phyloP scores from a whole-genome alignment of 345 rosid species.

The Passiflora organensis region DNA sequence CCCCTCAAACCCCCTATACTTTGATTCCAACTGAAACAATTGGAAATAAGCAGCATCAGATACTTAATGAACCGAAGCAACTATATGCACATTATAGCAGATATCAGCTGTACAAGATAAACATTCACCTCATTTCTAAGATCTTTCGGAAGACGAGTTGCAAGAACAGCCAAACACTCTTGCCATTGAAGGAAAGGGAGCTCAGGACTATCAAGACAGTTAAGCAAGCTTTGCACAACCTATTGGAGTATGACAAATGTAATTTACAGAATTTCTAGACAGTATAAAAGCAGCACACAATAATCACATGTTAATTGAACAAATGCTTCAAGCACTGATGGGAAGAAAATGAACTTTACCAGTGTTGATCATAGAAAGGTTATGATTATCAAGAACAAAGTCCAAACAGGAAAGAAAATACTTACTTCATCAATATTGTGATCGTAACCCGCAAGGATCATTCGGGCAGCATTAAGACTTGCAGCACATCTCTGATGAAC shows the following conservation, averaged over 20 bases:
- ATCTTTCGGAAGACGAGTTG: constrained; percentile 88
- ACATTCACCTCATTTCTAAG: constrained; percentile 67
- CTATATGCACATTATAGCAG: constrained; percentile 6
- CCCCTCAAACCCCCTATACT: constrained; percentile 58
- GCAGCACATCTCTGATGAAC: constrained; percentile 99
- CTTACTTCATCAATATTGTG: constrained; percentile 87
- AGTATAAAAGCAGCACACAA: background rate
- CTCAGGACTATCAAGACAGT: constrained; percentile 90
- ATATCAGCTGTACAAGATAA: constrained; percentile 5
- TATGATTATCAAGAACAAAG: background rate
- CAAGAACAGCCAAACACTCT: constrained; percentile 91
- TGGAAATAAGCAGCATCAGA: constrained; percentile 16
- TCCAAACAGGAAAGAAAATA: constrained; percentile 6
- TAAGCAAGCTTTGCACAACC: constrained; percentile 90
- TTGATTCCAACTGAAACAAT: constrained; percentile 75
- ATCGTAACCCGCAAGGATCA: constrained; percentile 98
- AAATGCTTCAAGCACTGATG: background rate
- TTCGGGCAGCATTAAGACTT: constrained; percentile 81
- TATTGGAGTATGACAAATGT: constrained; percentile 14
- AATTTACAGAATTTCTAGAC: no score
- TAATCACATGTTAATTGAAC: background rate
- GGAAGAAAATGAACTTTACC: background rate
- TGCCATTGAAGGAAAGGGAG: constrained; percentile 99
- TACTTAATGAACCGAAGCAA: constrained; percentile 12
- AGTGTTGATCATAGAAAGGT: constrained; percentile 2